Evolutionary conservation across 23 red algal genomes (phyloP), one percentile per base, ranked within the genome.

Genomic region (Gracilariopsis chorda): DNA sequence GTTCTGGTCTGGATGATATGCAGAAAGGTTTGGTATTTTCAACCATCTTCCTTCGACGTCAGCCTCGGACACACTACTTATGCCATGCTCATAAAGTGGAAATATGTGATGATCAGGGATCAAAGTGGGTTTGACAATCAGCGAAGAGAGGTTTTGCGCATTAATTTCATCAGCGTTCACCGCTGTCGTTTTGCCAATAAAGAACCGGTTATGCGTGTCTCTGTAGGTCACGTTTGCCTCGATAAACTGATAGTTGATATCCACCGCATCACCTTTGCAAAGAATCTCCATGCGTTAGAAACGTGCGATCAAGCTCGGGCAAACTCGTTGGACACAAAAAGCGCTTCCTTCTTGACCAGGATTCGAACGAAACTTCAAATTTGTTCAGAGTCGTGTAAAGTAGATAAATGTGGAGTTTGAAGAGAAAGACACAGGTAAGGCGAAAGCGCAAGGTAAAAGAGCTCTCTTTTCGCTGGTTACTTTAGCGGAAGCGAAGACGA

Each of bases 41-140:
- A 76, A 32, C 43, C 41, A 76, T 20, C 47, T 34, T 41, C 20
- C 70, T 49, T 48, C 21, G 43, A 41, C 41, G n/a, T 76, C 39
- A 52, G 19, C 20, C 10, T 48, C 41, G 36, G 17, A 24, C 17
- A 33, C 70, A 76, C 29, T 39, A 49, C 9, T 48, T 48, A 76
- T 48, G 4, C 47, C 47, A 52, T 48, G 39, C 48, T 48, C 70
- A 29, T 49, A 48, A 48, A 52, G 43, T 52, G 70, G 70, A 52
- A 76, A 76, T 21, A 76, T 48, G 47, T 76, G 70, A 76, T 52
- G 36, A 48, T 49, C 39, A 52, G 70, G 70, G 70, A 76, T 76
- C 4, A 48, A 32, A 34, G 48, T 41, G 60, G 60, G 60, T 16
- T 65, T 16, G 60, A 34, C 60, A 65, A 65, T 65, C 41, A 76